These are phyloP conservation scores for Aspergillus cavernicola DNA, from an alignment of 495 filamentous ascomycete genomes.

Conservation along the genomic window DNA sequence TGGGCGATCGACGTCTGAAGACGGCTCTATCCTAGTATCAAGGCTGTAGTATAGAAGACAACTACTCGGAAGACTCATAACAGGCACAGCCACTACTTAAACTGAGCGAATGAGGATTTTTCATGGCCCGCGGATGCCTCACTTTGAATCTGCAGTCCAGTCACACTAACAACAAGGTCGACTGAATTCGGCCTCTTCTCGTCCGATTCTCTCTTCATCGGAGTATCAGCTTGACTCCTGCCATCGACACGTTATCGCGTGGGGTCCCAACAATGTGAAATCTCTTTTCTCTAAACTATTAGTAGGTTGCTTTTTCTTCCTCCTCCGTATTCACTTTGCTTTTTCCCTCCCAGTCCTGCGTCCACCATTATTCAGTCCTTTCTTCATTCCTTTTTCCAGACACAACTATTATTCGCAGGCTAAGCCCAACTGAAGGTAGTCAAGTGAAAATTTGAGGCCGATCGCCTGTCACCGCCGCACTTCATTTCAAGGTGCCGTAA, in stretches of 20 bases:
- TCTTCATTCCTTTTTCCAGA: constrained; percentile 8
- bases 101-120: constrained; percentile 4
- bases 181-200: constrained; percentile 3
- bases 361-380: neutral
- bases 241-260: constrained; percentile 9
- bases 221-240: neutral
- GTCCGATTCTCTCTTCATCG: neutral
- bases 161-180: neutral
- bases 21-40: constrained; percentile 5
- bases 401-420: constrained; percentile 1
- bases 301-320: neutral
- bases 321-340: neutral
- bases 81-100: too few species aligned
- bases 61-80: too few species aligned
- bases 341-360: constrained; percentile 8
- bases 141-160: neutral
- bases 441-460: constrained; percentile 3
- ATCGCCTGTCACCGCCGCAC: constrained; percentile 1
- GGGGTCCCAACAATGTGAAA: constrained; percentile 8
- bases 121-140: constrained; percentile 3
- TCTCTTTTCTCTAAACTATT: neutral
- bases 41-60: too few species aligned
- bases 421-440: constrained; percentile 3
- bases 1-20: neutral
- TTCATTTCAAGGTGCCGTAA: neutral